These are phyloP conservation scores for Vavraia culicis DNA, from an alignment of 371 early-diverging fungal genomes.

Conservation along the genomic window DNA sequence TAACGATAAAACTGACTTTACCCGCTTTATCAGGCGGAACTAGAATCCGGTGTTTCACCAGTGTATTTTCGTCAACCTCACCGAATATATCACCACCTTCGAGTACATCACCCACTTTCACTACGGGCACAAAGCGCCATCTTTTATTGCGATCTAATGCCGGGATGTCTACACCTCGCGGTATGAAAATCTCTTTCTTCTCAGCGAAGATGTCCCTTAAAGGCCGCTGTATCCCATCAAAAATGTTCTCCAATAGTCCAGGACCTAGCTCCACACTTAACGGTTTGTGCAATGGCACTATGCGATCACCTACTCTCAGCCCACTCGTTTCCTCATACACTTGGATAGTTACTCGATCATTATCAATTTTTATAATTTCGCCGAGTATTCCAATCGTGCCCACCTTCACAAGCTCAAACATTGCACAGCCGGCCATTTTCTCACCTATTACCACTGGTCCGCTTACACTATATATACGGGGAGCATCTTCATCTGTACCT, in stretches of 20 bases:
- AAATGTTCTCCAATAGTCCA: constrained; percentile 89
- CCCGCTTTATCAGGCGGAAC: constrained; percentile 77
- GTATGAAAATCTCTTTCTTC: constrained; percentile 87
- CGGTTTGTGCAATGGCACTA: constrained; percentile 80
- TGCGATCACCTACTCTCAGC: constrained; percentile 89
- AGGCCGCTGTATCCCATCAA: constrained; percentile 98
- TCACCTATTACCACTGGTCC: constrained; percentile 98
- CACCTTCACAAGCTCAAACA: constrained; percentile 98
- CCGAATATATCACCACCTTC: constrained; percentile 93
- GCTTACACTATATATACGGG: constrained; percentile 84
- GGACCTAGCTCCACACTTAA: constrained; percentile 97
- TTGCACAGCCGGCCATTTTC: constrained; percentile 88
- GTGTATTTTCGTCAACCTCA: constrained; percentile 74
- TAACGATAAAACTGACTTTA: constrained; percentile 77
- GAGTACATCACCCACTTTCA: constrained; percentile 73
- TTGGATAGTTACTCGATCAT: constrained; percentile 92
- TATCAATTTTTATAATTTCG: constrained; percentile 96
- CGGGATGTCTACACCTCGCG: constrained; percentile 83
- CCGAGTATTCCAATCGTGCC: constrained; percentile 87
- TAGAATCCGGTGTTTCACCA: constrained; percentile 66
- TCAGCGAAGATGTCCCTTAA: constrained; percentile 74
- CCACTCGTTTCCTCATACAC: constrained; percentile 98
- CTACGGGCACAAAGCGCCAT: constrained; percentile 79
- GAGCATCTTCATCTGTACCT: no score
- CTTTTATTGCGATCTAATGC: constrained; percentile 65